These are phyloP conservation scores for Globisporangium spinosum DNA, from an alignment of 352 stramenopile genomes.

Conservation along the genomic window DNA sequence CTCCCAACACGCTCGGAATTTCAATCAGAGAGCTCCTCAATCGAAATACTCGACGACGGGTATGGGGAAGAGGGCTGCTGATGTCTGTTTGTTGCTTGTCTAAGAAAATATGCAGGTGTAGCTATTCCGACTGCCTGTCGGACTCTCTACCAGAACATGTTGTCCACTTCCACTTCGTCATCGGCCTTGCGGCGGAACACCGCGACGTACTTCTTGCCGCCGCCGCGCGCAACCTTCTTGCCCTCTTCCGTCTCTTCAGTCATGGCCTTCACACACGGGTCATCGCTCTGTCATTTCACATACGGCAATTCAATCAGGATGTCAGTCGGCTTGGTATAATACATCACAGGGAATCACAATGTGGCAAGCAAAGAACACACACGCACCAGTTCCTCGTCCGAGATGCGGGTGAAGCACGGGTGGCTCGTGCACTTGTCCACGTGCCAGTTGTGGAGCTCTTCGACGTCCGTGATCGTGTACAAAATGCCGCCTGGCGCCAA, in stretches of 20 bases:
- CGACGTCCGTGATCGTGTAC: slow-evolving; percentile 99
- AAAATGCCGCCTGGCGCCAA: slow-evolving; percentile 90
- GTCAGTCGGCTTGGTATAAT: background rate
- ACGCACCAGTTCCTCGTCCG: slow-evolving; percentile 78
- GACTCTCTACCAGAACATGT: slow-evolving; percentile 57
- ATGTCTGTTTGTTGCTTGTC: background rate
- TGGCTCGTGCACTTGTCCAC: slow-evolving; percentile 92
- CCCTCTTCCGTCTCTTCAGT: slow-evolving; percentile 97
- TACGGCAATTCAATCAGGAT: background rate
- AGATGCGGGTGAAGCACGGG: slow-evolving; percentile 91
- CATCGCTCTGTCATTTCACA: slow-evolving; percentile 41
- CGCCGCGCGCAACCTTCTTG: slow-evolving; percentile 95
- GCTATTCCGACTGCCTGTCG: background rate
- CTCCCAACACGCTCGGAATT: background rate
- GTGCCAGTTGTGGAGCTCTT: slow-evolving; percentile 98
- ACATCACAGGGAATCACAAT: background rate
- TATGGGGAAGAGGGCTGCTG: background rate
- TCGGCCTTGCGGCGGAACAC: slow-evolving; percentile 75
- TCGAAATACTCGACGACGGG: too few species aligned
- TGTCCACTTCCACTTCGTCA: slow-evolving; percentile 51
- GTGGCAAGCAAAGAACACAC: background rate
- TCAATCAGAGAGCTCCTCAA: too few species aligned
- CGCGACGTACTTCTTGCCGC: slow-evolving; percentile 87
- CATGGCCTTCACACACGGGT: slow-evolving; percentile 95
- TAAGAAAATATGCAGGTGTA: background rate